A percentile compares a stretch with the other conserved stretches of the same genome.
Evolutionary conservation across 257 asterid genomes (phyloP).

Genomic region (Przewalskia tangutica): DNA sequence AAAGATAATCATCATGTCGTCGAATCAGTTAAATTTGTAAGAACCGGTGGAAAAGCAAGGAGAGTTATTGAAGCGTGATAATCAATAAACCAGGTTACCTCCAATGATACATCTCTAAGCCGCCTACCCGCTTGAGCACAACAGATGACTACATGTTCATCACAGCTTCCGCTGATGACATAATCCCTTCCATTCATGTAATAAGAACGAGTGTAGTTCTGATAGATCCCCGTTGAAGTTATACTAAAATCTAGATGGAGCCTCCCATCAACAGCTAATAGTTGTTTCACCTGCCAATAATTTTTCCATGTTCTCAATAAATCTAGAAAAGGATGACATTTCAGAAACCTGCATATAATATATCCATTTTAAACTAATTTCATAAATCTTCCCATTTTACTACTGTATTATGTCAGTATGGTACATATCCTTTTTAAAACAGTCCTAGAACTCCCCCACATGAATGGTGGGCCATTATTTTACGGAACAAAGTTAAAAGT

Average conservation of each 20-base stretch:
- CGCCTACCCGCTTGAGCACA: conserved; percentile 95
- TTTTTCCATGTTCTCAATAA: conserved; percentile 3
- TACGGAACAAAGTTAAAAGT: not conserved
- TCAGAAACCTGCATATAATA: not conserved
- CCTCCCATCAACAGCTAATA: conserved; percentile 88
- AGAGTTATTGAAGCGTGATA: conserved; percentile 3
- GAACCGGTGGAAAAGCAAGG: conserved; percentile 5
- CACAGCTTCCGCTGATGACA: conserved; percentile 94
- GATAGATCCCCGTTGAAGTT: conserved; percentile 74
- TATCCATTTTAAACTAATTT: not conserved
- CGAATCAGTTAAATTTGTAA: not conserved
- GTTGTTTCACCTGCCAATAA: conserved; percentile 66
- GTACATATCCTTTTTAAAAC: not conserved
- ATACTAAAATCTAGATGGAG: conserved; percentile 70
- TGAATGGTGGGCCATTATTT: not conserved
- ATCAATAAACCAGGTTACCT: conserved; percentile 33
- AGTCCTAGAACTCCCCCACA: not conserved
- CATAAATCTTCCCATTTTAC: not conserved
- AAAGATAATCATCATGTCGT: not conserved
- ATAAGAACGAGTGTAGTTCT: conserved; percentile 84
- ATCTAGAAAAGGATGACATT: not conserved
- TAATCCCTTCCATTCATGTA: conserved; percentile 90
- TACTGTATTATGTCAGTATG: not conserved
- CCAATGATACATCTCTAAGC: conserved; percentile 70
- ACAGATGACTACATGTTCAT: conserved; percentile 79